Base-by-base conservation (phyloP, 306 rosid genomes). In the Cicer cuneatum region DNA sequence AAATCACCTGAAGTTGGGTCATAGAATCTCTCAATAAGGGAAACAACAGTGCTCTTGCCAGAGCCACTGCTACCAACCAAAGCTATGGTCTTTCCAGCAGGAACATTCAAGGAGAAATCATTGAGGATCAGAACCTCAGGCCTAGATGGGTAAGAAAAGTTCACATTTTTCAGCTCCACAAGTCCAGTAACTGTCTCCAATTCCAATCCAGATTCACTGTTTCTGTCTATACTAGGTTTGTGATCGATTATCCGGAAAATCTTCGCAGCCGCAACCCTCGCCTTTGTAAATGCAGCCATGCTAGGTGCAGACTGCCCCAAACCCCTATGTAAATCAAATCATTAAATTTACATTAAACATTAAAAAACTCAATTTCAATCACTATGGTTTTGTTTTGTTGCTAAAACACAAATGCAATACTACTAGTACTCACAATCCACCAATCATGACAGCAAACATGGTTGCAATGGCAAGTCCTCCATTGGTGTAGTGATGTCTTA, bases 391-490 rank as follows among this genome's bases (percentile, higher is more conserved):
- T 62, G 78, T 48, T 39, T 29, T 29, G 35, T 29, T 6, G 10
- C 10, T 0, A 57, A 24, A 24, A 57, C 40, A 29, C 15, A 24
- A 57, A 48, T 47, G 70, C n/a, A 29, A 29, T 29, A 38, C 6
- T 69, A 80, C 21, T 57, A 38, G 29, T 75, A 85, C 93, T 90
- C 82, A 94, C 98, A 94, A 62, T 86, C 97, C 97, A 58, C 98
- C 98, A 1, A 94, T 88, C 95, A 90, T 91, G 73, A 94, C 98
- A 8, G 97, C 92, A 77, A 94, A 94, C 98, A 94, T 94, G 69
- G 98, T 94, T 77, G 98, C 85, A 49, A 94, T 91, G 83, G 97
- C 98, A 65, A 94, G 97, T 64, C 98, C 98, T 70, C 98, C 98
- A 72, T 94, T 94, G 80, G 98, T 94, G 70, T 80, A 78, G 68